Percentiles rank a stretch among this genome's conserved stretches.
Conservation (phyloP, 179 eudicot genomes). For the Nepenthes alata region DNA sequence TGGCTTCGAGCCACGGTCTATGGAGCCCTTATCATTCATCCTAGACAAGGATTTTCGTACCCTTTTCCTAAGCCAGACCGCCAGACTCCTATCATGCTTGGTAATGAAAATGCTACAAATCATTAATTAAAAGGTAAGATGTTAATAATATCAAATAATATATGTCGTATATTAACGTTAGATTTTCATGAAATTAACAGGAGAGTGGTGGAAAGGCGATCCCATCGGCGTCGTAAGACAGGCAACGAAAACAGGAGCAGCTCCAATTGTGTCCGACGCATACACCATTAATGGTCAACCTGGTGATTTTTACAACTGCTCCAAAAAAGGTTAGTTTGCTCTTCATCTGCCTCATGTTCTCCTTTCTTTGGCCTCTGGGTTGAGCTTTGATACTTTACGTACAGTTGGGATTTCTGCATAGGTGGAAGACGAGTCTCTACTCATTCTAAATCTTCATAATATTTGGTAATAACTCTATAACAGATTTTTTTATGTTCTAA, state of each 20-base stretch:
- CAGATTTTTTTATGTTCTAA: too few relatives aligned
- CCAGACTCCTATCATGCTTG: slow-evolving; percentile 54
- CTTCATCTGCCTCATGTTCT: neutral
- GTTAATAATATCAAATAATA: neutral
- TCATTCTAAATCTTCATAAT: too few relatives aligned
- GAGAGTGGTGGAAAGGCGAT: slow-evolving; percentile 86
- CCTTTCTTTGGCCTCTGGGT: neutral
- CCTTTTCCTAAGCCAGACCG: slow-evolving; percentile 67
- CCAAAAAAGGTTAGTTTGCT: slow-evolving; percentile 40
- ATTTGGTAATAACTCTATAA: too few relatives aligned
- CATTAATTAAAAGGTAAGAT: neutral
- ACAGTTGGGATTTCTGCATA: neutral
- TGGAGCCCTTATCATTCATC: slow-evolving; percentile 66
- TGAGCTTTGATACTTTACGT: too few relatives aligned
- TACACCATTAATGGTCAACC: slow-evolving; percentile 22
- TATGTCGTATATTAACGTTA: neutral
- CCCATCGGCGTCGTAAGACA: slow-evolving; percentile 47
- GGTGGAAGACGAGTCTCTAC: too few relatives aligned
- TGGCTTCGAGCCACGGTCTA: slow-evolving; percentile 90
- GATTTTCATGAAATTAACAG: slow-evolving; percentile 18
- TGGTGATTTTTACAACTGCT: slow-evolving; percentile 77
- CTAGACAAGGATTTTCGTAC: slow-evolving; percentile 49
- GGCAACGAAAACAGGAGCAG: slow-evolving; percentile 71
- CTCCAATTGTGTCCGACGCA: slow-evolving; percentile 75
- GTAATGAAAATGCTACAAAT: slow-evolving; percentile 17